A percentile compares a stretch with the other conserved stretches of the same genome.
Evolutionary conservation across 1,139 yeast species (phyloP).

Genomic region (Saccharomycopsis hybrid): DNA sequence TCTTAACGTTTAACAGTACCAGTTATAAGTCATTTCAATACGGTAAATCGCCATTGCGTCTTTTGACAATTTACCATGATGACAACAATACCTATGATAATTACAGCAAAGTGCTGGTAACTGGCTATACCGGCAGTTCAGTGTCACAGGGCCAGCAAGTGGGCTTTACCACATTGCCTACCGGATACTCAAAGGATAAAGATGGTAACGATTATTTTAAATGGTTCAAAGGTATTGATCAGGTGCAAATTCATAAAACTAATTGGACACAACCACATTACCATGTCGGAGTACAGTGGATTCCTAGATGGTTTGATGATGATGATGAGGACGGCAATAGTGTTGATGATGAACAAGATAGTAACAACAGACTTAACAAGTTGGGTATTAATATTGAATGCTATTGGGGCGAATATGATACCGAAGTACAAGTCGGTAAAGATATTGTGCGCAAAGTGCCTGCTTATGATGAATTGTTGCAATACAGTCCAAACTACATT

Average conservation of each 20-base stretch:
- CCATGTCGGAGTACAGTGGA: conserved; percentile 70
- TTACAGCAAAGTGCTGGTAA: neutral
- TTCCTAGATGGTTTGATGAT: conserved; percentile 55
- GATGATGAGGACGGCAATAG: conserved; percentile 30
- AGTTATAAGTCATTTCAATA: conserved; percentile 31
- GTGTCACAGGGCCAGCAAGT: too few species aligned
- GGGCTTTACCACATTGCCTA: conserved; percentile 31
- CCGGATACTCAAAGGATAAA: conserved; percentile 45
- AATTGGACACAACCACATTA: conserved; percentile 49
- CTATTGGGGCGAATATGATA: conserved; percentile 67
- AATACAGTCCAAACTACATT: conserved; percentile 57
- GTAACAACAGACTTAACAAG: conserved; percentile 20
- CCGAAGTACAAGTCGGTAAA: conserved; percentile 32
- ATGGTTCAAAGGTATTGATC: conserved; percentile 54
- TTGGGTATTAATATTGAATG: conserved; percentile 58
- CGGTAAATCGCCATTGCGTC: conserved; percentile 52
- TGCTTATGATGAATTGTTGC: conserved; percentile 60
- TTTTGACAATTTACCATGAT: conserved; percentile 45
- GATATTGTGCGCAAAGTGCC: conserved; percentile 44
- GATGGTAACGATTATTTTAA: conserved; percentile 48
- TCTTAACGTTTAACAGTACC: conserved; percentile 47
- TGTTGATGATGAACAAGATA: conserved; percentile 21
- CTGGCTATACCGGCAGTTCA: neutral
- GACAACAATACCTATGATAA: conserved; percentile 21
- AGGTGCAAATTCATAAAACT: conserved; percentile 55